Conservation (phyloP, 495 filamentous ascomycete species). For the Echria macrotheca region DNA sequence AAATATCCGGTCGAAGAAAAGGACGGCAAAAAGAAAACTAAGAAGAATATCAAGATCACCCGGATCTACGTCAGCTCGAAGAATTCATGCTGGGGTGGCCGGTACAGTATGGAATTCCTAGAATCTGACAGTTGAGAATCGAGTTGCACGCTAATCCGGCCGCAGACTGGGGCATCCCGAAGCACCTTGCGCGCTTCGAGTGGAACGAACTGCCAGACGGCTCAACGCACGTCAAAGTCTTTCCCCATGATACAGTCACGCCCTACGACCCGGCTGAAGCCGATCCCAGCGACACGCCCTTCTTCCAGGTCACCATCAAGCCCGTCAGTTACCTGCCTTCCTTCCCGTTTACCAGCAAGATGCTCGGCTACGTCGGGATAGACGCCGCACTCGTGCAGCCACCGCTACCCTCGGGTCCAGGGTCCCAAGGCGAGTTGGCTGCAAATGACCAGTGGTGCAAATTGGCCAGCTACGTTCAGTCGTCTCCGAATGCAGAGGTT, state of each 20-base stretch:
- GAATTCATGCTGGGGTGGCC: slow-evolving; percentile 43
- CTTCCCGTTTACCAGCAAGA: slow-evolving; percentile 36
- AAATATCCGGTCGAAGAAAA: slow-evolving; percentile 27
- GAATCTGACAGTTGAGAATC: background rate
- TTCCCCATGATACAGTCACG: slow-evolving; percentile 25
- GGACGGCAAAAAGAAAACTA: slow-evolving; percentile 20
- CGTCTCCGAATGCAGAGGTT: slow-evolving; percentile 18
- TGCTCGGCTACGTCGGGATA: slow-evolving; percentile 30
- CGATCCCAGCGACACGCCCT: slow-evolving; percentile 24
- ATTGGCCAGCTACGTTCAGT: slow-evolving; percentile 15
- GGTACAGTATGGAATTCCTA: slow-evolving; percentile 21
- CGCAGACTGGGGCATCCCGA: slow-evolving; percentile 49
- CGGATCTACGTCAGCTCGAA: slow-evolving; percentile 49
- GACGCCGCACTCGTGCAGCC: slow-evolving; percentile 37
- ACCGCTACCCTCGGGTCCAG: slow-evolving; percentile 36
- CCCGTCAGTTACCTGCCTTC: slow-evolving; percentile 35
- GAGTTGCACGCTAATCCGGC: background rate
- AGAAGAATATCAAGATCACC: slow-evolving; percentile 30
- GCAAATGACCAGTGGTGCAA: slow-evolving; percentile 33
- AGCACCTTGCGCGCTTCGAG: slow-evolving; percentile 47
- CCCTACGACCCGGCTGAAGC: slow-evolving; percentile 20
- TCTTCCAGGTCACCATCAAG: slow-evolving; percentile 40
- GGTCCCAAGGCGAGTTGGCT: slow-evolving; percentile 26
- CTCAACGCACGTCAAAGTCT: slow-evolving; percentile 39
- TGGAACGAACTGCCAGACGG: slow-evolving; percentile 36